These are phyloP conservation scores for Lomentospora prolificans DNA, from an alignment of 2,329 filamentous ascomycete species.

Conservation along the genomic window DNA sequence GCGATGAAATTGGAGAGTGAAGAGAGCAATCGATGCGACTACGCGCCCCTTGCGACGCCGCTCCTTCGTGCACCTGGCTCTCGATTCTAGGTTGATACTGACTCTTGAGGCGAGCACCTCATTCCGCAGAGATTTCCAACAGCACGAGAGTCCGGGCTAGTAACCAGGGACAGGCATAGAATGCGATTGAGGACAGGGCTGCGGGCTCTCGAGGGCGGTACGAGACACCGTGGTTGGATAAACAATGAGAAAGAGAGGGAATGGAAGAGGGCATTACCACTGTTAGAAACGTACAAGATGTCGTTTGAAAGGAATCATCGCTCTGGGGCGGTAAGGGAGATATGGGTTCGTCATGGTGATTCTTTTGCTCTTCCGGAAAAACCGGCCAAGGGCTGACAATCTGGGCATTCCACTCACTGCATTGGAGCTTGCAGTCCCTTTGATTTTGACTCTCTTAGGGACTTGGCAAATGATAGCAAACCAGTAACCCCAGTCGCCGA, in stretches of 20 bases:
- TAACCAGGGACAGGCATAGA: no score
- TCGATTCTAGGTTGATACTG: no score
- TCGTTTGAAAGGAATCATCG: neutral
- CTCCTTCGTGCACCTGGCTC: no score
- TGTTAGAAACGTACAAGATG: neutral
- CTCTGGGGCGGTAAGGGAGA: neutral
- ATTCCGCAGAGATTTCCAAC: no score
- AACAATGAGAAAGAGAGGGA: neutral
- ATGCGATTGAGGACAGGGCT: no score
- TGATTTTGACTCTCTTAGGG: neutral
- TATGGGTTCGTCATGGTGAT: neutral
- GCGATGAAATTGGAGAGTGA: neutral
- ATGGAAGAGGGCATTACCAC: neutral
- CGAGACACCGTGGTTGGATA: neutral
- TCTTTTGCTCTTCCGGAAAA: neutral
- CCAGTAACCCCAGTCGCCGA: constrained; percentile 2
- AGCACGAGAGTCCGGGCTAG: no score
- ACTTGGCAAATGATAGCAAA: constrained; percentile 3
- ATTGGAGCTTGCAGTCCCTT: neutral
- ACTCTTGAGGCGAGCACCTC: no score
- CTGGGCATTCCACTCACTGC: neutral
- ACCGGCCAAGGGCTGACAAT: neutral
- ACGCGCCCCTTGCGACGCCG: no score
- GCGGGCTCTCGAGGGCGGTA: no score
- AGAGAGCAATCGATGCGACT: no score